phyloP scores from a whole-genome alignment of 2,329 filamentous ascomycete species.

The Paraphoma sp. region DNA sequence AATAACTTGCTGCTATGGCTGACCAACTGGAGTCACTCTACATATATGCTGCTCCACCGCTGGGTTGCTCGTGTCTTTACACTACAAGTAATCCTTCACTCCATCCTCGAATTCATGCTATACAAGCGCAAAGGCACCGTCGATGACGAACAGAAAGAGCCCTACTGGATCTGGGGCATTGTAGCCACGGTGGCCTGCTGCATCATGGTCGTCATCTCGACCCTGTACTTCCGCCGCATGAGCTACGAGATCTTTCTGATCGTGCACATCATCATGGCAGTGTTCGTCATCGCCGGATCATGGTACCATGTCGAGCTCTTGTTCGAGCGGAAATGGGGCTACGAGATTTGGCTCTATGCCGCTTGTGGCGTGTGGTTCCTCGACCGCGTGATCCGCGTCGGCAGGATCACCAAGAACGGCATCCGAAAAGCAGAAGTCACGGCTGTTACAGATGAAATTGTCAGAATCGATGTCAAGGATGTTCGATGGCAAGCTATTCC shows the following conservation, averaged over 20 bases:
- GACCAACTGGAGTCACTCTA: conserved; percentile 48
- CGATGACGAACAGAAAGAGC: conserved; percentile 17
- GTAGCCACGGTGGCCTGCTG: conserved; percentile 41
- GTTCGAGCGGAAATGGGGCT: conserved; percentile 37
- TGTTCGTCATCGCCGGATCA: conserved; percentile 41
- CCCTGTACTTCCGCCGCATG: conserved; percentile 32
- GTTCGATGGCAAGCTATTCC: conserved; percentile 43
- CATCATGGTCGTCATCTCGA: conserved; percentile 34
- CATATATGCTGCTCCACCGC: conserved; percentile 48
- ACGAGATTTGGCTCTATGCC: conserved; percentile 57
- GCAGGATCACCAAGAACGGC: conserved; percentile 49
- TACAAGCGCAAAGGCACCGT: conserved; percentile 26
- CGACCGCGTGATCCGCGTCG: conserved; percentile 53
- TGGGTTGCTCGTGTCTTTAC: conserved; percentile 32
- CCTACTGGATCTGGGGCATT: conserved; percentile 50
- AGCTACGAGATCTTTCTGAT: conserved; percentile 48
- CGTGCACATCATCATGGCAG: conserved; percentile 38
- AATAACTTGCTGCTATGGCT: conserved; percentile 50
- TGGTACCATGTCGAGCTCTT: conserved; percentile 48
- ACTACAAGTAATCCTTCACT: conserved; percentile 31
- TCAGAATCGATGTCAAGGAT: conserved; percentile 53
- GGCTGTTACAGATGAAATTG: conserved; percentile 23
- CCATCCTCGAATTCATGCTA: conserved; percentile 16
- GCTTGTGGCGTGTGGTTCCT: conserved; percentile 54
- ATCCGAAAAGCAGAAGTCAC: conserved; percentile 48